Conservation (phyloP, 2,329 filamentous ascomycete species). For the Hypoxylon sp. region DNA sequence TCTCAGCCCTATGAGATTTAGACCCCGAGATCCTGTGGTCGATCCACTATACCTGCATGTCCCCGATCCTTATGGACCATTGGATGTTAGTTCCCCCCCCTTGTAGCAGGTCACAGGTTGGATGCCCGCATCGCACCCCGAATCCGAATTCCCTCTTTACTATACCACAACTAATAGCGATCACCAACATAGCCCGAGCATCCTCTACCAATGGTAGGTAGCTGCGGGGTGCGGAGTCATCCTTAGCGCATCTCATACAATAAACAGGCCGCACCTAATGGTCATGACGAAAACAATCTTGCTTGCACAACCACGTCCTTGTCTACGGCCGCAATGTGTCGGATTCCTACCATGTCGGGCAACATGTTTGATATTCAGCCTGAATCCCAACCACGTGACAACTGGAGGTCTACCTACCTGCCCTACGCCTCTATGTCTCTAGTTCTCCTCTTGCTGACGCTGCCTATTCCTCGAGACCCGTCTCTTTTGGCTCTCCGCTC, state of each 20-base stretch:
- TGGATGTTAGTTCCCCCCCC: constrained; percentile 17
- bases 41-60: constrained; percentile 33
- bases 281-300: constrained; percentile 6
- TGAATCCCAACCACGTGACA: constrained; percentile 27
- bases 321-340: too few species aligned
- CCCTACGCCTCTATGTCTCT: constrained; percentile 25
- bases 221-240: too few species aligned
- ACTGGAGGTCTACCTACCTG: constrained; percentile 4
- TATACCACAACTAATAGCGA: constrained; percentile 18
- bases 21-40: constrained; percentile 34
- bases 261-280: constrained; percentile 7
- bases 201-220: constrained; percentile 27
- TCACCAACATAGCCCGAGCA: constrained; percentile 22
- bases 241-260: constrained; percentile 8
- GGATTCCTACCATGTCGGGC: too few species aligned
- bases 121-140: constrained; percentile 20
- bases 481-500: constrained; percentile 26
- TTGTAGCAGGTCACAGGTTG: constrained; percentile 24
- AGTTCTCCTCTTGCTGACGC: too few species aligned
- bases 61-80: constrained; percentile 27
- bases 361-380: constrained; percentile 9
- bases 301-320: neutral
- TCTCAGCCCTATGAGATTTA: constrained; percentile 40
- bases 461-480: constrained; percentile 17
- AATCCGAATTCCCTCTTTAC: constrained; percentile 20